Evolutionary conservation across 2,329 filamentous ascomycete genomes (phyloP), one percentile per base, ranked within the genome.

Genomic region (Claviceps sp.): DNA sequence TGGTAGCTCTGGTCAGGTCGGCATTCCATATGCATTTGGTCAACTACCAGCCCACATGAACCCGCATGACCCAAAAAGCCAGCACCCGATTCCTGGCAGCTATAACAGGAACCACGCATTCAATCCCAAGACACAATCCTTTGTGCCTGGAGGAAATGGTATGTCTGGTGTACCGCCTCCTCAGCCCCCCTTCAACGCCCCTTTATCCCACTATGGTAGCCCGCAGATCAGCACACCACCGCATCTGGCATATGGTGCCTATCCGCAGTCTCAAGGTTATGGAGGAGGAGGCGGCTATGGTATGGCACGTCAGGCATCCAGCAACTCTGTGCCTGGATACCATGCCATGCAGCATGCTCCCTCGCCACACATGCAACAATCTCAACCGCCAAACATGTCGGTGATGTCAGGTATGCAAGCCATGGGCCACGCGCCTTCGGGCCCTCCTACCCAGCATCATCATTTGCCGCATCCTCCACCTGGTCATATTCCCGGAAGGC

Each of bases 41-140:
- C 88, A 94, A 62, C 75, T 91, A 47, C 85, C 87, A 4, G 79
- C 75, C 18, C 81, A 86, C 56, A 74, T 77, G 50, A 82, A 83
- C 48, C 82, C 86, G 26, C 76, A 85, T 55, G 86, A 86, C 60
- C 79, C 82, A 8, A 83, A 86, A 65, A 80, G 78, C 53, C 85
- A 89, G 62, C 88, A 95, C 64, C 86, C 88, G 5, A 82, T 94
- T 52, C 87, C 88, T 14, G 88, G 88, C 38, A 93, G 85, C 67
- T 94, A 80, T 58, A 88, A 86, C 62, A 78, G 89, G 53, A 70
- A 69, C 50, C 87, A 88, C 60, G 81, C 85, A 13, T 96, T 97
- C 71, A 96, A 96, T 63, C 91, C 90, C 1, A 90, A 95, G 70
- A 96, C 87, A 16, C 87, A 95, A 62, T 86, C 90, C 0, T 96